These are phyloP conservation scores for Cutaneotrichosporon sp. DNA, from an alignment of 1,284 basidiomycete genomes.

Conservation along the genomic window DNA sequence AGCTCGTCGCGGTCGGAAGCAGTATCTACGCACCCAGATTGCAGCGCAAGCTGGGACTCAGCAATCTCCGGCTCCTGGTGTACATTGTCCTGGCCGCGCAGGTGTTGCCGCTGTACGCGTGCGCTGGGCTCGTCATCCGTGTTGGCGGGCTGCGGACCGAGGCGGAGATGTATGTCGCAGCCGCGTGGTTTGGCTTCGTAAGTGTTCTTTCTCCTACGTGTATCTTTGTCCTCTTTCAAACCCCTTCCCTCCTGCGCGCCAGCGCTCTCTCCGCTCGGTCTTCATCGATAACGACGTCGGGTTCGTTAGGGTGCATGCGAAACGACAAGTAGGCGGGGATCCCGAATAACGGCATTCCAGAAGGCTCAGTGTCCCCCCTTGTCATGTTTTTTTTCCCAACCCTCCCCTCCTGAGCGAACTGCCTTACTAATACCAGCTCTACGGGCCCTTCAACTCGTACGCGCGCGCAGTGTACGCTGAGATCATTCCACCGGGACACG, in stretches of 20 bases:
- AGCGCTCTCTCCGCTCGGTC: neutral
- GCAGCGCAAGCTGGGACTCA: conserved; percentile 58
- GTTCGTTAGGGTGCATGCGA: too few species aligned
- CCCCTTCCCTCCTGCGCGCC: neutral
- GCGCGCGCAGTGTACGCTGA: conserved; percentile 51
- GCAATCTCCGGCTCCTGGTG: conserved; percentile 67
- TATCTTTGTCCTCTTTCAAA: neutral
- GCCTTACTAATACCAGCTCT: conserved; percentile 52
- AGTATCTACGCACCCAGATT: conserved; percentile 44
- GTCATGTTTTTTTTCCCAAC: too few species aligned
- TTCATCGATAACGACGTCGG: too few species aligned
- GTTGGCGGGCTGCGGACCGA: conserved; percentile 69
- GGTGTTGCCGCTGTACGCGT: conserved; percentile 75
- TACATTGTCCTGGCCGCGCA: conserved; percentile 66
- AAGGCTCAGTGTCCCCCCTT: too few species aligned
- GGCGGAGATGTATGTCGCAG: conserved; percentile 78
- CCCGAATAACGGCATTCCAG: neutral
- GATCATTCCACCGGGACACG: conserved; percentile 51
- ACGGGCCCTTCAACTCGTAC: conserved; percentile 52
- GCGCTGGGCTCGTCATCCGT: conserved; percentile 68
- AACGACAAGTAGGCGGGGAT: too few species aligned
- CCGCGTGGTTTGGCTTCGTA: conserved; percentile 70
- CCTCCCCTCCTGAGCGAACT: too few species aligned
- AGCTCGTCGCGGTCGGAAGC: conserved; percentile 49
- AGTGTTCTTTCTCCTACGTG: conserved; percentile 14